Conservation (phyloP, 371 early-diverging fungal species). For the Apophysomyces elegans region DNA sequence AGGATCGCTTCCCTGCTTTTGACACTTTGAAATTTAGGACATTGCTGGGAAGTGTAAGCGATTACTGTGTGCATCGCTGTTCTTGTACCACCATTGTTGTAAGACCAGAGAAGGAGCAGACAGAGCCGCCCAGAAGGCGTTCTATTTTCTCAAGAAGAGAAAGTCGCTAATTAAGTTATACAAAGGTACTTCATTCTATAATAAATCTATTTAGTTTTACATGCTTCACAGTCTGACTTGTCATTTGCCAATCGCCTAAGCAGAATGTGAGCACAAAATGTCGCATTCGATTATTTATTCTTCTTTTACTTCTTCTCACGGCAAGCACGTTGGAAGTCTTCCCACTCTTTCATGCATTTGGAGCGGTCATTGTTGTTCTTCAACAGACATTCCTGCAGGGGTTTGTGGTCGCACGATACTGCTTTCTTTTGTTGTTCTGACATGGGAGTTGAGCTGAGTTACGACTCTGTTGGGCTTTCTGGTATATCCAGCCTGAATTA, state of each 20-base stretch:
- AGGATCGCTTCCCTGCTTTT: neutral
- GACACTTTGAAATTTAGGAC: constrained; percentile 29
- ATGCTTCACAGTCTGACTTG: constrained; percentile 25
- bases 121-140: constrained; percentile 12
- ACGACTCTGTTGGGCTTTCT: too few relatives aligned
- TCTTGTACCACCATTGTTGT: constrained; percentile 54
- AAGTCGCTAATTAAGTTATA: neutral
- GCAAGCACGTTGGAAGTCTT: constrained; percentile 63
- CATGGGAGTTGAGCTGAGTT: neutral
- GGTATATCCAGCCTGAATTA: too few relatives aligned
- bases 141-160: constrained; percentile 9
- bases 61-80: constrained; percentile 55
- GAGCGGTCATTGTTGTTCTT: constrained; percentile 60
- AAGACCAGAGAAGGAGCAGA: constrained; percentile 27
- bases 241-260: constrained; percentile 7
- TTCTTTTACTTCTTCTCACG: constrained; percentile 25
- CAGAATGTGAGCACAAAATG: neutral
- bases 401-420: constrained; percentile 55
- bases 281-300: neutral
- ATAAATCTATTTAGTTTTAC: constrained; percentile 15
- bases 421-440: constrained; percentile 7
- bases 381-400: constrained; percentile 57
- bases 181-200: neutral
- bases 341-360: constrained; percentile 68
- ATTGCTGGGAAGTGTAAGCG: constrained; percentile 60